Evolutionary conservation across 345 rosid genomes (phyloP).

Genomic region (Kernera saxatilis): DNA sequence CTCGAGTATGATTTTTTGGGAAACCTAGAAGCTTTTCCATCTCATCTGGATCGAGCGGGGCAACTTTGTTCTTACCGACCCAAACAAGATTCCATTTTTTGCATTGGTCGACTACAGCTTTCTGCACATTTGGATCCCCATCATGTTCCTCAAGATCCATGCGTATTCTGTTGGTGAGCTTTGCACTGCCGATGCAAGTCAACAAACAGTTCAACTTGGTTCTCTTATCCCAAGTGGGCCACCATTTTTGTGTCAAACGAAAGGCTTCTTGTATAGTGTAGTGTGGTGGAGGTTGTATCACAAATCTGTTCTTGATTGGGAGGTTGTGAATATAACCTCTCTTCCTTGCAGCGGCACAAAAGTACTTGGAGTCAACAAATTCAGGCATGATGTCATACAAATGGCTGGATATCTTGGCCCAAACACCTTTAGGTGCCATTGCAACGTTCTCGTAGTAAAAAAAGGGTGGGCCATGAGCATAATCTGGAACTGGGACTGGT

Average conservation of each 20-base stretch:
- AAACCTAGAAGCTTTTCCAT: slow-evolving; percentile 32
- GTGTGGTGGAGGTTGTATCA: slow-evolving; percentile 19
- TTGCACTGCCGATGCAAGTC: slow-evolving; percentile 1
- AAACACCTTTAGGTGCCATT: slow-evolving; percentile 28
- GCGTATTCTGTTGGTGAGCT: slow-evolving; percentile 16
- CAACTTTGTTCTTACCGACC: slow-evolving; percentile 34
- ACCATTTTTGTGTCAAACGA: slow-evolving; percentile 34
- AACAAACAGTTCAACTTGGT: slow-evolving; percentile 13
- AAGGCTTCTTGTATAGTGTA: slow-evolving; percentile 23
- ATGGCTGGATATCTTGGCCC: slow-evolving; percentile 19
- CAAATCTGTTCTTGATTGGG: slow-evolving; percentile 25
- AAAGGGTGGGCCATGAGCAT: slow-evolving; percentile 16
- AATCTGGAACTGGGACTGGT: slow-evolving; percentile 5
- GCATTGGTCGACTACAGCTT: slow-evolving; percentile 4
- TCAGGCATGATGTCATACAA: slow-evolving; percentile 25
- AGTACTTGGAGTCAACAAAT: slow-evolving; percentile 25
- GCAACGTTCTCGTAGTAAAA: slow-evolving; percentile 35
- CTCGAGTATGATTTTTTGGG: slow-evolving; percentile 32
- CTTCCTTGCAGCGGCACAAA: slow-evolving; percentile 24
- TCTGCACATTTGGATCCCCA: slow-evolving; percentile 8
- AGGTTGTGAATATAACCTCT: slow-evolving; percentile 40
- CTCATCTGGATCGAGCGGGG: slow-evolving; percentile 69
- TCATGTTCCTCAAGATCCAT: slow-evolving; percentile 11
- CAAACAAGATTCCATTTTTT: slow-evolving; percentile 31
- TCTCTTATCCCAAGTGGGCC: slow-evolving; percentile 71